Percentiles rank a stretch among this genome's conserved stretches.
phyloP scores from a whole-genome alignment of 805 yeast genomes.

The Sugiyamaella americana region DNA sequence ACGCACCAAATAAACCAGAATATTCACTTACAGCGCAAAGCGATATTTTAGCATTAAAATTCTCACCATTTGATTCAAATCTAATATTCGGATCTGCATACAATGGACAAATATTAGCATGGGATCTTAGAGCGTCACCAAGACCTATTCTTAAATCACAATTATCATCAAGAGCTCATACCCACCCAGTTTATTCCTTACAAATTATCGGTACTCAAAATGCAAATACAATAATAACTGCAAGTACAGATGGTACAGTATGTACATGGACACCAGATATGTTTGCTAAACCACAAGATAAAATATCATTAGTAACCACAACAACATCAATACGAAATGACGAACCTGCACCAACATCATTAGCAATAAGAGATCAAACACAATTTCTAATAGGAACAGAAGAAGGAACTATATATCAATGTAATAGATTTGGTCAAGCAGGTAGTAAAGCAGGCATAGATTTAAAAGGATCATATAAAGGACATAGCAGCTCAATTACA shows the following conservation, averaged over 20 bases:
- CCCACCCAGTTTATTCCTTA: slow-evolving; percentile 31
- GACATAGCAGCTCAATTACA: slow-evolving; percentile 35
- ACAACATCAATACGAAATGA: slow-evolving; percentile 18
- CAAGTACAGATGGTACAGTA: slow-evolving; percentile 36
- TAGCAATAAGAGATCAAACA: slow-evolving; percentile 28
- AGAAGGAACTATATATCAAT: slow-evolving; percentile 32
- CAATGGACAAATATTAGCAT: slow-evolving; percentile 45
- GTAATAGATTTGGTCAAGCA: slow-evolving; percentile 29
- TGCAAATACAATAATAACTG: slow-evolving; percentile 28
- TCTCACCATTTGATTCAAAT: slow-evolving; percentile 37
- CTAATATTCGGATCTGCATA: slow-evolving; percentile 42
- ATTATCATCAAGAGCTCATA: slow-evolving; percentile 29
- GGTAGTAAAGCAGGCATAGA: slow-evolving; percentile 31
- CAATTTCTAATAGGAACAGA: slow-evolving; percentile 35
- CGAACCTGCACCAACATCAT: slow-evolving; percentile 29
- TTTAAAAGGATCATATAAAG: slow-evolving; percentile 20
- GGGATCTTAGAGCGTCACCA: slow-evolving; percentile 39
- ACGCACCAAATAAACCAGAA: slow-evolving; percentile 33
- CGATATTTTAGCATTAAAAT: slow-evolving; percentile 36
- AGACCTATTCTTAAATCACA: slow-evolving; percentile 32
- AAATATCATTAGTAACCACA: slow-evolving; percentile 25
- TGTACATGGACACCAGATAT: slow-evolving; percentile 36
- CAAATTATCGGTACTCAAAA: slow-evolving; percentile 26
- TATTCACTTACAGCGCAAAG: slow-evolving; percentile 40
- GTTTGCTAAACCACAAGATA: slow-evolving; percentile 33